These are phyloP conservation scores for Tricholoma furcatifolium DNA, from an alignment of 768 basidiomycete genomes.

Conservation along the genomic window DNA sequence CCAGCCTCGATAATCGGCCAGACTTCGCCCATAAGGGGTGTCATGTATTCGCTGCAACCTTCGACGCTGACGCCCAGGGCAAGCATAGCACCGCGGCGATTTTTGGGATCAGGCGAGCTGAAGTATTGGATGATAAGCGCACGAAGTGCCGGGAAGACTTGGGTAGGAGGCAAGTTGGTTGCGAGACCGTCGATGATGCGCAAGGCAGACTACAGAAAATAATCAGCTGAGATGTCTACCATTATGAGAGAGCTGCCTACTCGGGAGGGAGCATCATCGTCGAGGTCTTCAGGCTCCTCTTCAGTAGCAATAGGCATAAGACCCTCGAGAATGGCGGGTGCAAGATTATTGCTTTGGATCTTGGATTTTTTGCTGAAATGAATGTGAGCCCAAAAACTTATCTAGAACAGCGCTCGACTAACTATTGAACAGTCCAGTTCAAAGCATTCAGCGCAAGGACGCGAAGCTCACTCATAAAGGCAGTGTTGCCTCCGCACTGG, in stretches of 20 bases:
- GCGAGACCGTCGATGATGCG: slow-evolving; percentile 93
- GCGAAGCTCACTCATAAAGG: slow-evolving; percentile 76
- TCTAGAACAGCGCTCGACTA: slow-evolving; percentile 23
- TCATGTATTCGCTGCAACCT: slow-evolving; percentile 97
- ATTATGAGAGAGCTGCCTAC: slow-evolving; percentile 45
- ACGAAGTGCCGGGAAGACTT: slow-evolving; percentile 94
- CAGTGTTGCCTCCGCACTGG: slow-evolving; percentile 73
- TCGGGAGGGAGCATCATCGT: slow-evolving; percentile 89
- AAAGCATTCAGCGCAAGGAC: slow-evolving; percentile 90
- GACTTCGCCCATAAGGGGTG: slow-evolving; percentile 84
- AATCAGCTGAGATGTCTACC: not conserved
- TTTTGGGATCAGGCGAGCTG: slow-evolving; percentile 69
- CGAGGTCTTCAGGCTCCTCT: slow-evolving; percentile 89
- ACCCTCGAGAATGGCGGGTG: slow-evolving; percentile 81
- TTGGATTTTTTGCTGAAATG: slow-evolving; percentile 87
- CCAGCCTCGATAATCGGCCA: slow-evolving; percentile 95
- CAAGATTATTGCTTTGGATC: slow-evolving; percentile 83
- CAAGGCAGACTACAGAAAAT: slow-evolving; percentile 71
- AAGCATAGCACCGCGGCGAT: slow-evolving; percentile 91
- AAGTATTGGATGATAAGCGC: slow-evolving; percentile 83
- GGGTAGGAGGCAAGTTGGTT: slow-evolving; percentile 87
- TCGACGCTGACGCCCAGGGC: slow-evolving; percentile 95
- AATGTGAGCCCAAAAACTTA: slow-evolving; percentile 8
- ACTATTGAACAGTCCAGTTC: slow-evolving; percentile 98
- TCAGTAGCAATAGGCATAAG: slow-evolving; percentile 95